A percentile compares a stretch with the other conserved stretches of the same genome.
These are phyloP conservation scores for Parascedosporium putredinis DNA, from an alignment of 2,329 filamentous ascomycete species.

Conservation along the genomic window DNA sequence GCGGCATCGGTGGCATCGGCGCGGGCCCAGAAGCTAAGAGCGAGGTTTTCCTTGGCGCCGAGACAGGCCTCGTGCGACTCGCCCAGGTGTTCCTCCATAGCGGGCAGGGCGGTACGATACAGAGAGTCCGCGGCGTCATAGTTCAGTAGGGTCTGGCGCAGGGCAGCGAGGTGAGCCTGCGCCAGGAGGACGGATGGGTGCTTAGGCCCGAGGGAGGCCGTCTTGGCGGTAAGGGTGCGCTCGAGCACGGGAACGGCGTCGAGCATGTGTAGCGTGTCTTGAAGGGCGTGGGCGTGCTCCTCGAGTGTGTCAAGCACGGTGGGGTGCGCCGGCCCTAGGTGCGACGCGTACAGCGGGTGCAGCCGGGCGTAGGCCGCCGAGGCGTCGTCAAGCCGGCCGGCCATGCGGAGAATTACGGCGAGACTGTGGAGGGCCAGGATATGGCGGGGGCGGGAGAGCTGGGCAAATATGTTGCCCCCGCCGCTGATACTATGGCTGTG, in stretches of 20 bases:
- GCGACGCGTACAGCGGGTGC: background rate
- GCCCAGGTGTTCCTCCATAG: conserved; percentile 3
- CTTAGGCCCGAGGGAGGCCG: background rate
- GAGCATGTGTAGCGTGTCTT: background rate
- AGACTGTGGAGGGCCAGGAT: background rate
- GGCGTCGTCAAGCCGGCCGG: background rate
- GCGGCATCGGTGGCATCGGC: too few species aligned
- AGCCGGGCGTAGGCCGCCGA: background rate
- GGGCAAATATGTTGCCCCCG: too few species aligned
- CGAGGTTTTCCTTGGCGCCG: conserved; percentile 4
- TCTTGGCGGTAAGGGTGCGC: background rate
- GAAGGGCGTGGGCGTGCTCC: background rate
- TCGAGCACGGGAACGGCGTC: background rate
- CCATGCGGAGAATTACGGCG: background rate
- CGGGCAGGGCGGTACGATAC: background rate
- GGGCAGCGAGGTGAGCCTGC: background rate
- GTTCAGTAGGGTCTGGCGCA: background rate
- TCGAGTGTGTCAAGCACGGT: background rate
- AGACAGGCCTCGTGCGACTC: background rate
- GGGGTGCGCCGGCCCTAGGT: conserved; percentile 1
- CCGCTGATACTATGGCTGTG: too few species aligned
- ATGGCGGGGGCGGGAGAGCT: background rate
- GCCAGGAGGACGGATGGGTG: background rate
- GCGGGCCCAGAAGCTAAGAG: background rate
- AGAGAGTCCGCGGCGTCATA: background rate